These are phyloP conservation scores for Wickerhamomyces mucosus DNA, from an alignment of 805 yeast genomes.

Conservation along the genomic window DNA sequence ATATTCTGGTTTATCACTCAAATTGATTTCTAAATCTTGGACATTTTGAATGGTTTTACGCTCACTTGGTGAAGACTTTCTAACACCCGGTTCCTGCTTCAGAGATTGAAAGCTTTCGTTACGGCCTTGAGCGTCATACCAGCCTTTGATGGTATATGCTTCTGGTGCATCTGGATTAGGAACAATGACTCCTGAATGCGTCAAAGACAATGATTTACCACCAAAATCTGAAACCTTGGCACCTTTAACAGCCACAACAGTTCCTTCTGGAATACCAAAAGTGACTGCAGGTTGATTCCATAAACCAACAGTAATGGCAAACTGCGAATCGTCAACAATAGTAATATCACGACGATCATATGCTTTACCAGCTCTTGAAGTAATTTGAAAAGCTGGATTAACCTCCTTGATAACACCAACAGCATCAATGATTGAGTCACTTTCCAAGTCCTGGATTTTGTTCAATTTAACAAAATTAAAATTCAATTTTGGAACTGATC, in stretches of 20 bases:
- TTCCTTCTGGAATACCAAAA: constrained; percentile 62
- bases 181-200: constrained; percentile 65
- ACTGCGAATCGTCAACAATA: constrained; percentile 77
- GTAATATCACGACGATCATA: constrained; percentile 86
- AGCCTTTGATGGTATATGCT: constrained; percentile 82
- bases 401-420: constrained; percentile 79
- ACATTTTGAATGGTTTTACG: constrained; percentile 63
- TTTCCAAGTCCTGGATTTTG: constrained; percentile 56
- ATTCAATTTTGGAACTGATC: constrained; percentile 68
- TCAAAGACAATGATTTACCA: constrained; percentile 75
- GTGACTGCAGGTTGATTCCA: constrained; percentile 88
- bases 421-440: constrained; percentile 71
- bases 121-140: constrained; percentile 83
- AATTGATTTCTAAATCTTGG: constrained; percentile 59
- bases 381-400: constrained; percentile 64
- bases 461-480: constrained; percentile 68
- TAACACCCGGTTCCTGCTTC: constrained; percentile 38
- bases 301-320: constrained; percentile 67
- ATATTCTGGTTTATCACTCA: constrained; percentile 70
- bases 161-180: constrained; percentile 86
- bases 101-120: constrained; percentile 51
- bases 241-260: constrained; percentile 88
- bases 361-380: constrained; percentile 85
- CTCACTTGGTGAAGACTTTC: constrained; percentile 34
- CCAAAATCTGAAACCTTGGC: constrained; percentile 82